These are phyloP conservation scores for Pulchroboletus neoregius DNA, from an alignment of 1,284 basidiomycete genomes.

Conservation along the genomic window DNA sequence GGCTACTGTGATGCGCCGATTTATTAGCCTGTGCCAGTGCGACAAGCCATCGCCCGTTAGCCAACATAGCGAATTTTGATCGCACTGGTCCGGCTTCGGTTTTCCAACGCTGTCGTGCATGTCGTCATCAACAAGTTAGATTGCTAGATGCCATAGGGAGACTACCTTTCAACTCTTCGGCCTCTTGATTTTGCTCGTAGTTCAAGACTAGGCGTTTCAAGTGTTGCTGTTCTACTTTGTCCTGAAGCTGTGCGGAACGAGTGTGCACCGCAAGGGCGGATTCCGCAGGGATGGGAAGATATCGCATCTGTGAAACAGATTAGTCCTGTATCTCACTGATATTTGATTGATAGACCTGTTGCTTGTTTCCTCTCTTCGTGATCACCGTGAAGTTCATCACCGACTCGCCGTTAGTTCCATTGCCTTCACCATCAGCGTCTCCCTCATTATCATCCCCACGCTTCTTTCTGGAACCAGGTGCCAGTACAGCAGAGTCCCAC, in stretches of 20 bases:
- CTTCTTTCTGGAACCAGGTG: conserved; percentile 60
- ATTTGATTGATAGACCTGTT: conserved; percentile 54
- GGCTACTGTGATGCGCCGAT: conserved; percentile 21
- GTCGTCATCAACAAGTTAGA: conserved; percentile 8
- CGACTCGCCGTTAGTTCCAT: conserved; percentile 37
- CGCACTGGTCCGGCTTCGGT: conserved; percentile 56
- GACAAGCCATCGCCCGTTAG: conserved; percentile 32
- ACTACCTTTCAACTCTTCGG: conserved; percentile 70
- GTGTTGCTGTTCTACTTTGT: conserved; percentile 93
- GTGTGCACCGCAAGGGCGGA: conserved; percentile 88
- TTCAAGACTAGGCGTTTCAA: conserved; percentile 88
- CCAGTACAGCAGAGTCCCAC: conserved; percentile 82
- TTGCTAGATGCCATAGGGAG: neutral
- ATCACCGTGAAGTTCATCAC: conserved; percentile 94
- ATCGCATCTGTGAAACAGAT: conserved; percentile 55
- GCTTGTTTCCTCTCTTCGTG: conserved; percentile 91
- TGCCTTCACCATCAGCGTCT: conserved; percentile 40
- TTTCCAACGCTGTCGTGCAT: conserved; percentile 53
- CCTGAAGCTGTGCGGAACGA: conserved; percentile 83
- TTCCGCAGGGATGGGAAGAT: conserved; percentile 82
- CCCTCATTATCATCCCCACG: conserved; percentile 53
- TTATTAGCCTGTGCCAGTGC: conserved; percentile 15
- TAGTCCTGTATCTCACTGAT: conserved; percentile 5
- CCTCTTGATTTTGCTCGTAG: conserved; percentile 83
- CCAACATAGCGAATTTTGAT: conserved; percentile 73